phyloP scores from a whole-genome alignment of 192 early-diverging fungal genomes.

The Spizellomyces punctatus region DNA sequence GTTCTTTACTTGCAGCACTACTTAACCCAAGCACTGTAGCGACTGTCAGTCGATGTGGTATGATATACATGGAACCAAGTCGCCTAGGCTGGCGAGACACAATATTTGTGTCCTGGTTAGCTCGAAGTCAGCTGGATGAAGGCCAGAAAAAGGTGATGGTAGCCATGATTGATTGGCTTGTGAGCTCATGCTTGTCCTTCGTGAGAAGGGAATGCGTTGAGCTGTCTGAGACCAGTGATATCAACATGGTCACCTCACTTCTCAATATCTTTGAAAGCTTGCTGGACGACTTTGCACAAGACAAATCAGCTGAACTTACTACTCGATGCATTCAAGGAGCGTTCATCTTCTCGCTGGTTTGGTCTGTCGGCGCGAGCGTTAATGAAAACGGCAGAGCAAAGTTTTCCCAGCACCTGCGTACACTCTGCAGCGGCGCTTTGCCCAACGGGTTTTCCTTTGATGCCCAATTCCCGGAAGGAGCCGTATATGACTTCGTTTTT shows the following conservation, averaged over 20 bases:
- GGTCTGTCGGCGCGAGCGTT: conserved; percentile 55
- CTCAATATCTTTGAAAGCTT: conserved; percentile 60
- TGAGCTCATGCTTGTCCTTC: conserved; percentile 48
- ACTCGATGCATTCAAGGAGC: conserved; percentile 46
- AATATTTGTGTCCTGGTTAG: conserved; percentile 58
- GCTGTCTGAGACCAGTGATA: conserved; percentile 56
- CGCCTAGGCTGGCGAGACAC: conserved; percentile 61
- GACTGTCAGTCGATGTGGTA: conserved; percentile 68
- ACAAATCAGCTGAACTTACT: conserved; percentile 35
- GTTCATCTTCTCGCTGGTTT: conserved; percentile 56
- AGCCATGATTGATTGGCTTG: conserved; percentile 52
- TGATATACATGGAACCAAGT: conserved; percentile 65
- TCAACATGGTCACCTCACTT: conserved; percentile 51
- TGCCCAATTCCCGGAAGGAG: conserved; percentile 48
- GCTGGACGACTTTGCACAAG: conserved; percentile 37
- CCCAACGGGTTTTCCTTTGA: conserved; percentile 44
- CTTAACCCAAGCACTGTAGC: conserved; percentile 28
- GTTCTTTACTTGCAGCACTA: background rate
- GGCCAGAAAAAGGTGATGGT: conserved; percentile 44
- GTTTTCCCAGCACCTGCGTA: conserved; percentile 44
- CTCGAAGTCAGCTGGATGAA: conserved; percentile 34
- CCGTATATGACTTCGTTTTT: conserved; percentile 57
- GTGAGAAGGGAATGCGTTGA: conserved; percentile 53
- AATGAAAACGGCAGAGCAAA: conserved; percentile 51
- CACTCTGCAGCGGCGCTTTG: conserved; percentile 24